phyloP scores from a whole-genome alignment of 176 grass and related monocot species.

The Oryza coarctata region DNA sequence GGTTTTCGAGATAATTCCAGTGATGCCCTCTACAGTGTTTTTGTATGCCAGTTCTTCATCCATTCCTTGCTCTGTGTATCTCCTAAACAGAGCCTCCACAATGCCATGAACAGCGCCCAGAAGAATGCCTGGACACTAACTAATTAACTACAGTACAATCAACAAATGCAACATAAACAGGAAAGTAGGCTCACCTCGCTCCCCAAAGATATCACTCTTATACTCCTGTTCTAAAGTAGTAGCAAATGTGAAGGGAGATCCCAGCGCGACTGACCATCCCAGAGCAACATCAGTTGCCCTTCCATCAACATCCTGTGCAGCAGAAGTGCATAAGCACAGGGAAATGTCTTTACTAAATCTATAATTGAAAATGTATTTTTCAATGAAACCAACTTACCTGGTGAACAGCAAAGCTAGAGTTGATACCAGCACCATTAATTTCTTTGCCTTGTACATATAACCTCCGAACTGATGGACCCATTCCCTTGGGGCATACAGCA shows the following conservation, averaged over 20 bases:
- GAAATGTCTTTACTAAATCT: background rate
- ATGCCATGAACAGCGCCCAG: conserved; percentile 73
- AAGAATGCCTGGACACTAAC: conserved; percentile 53
- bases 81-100: conserved; percentile 73
- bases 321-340: background rate
- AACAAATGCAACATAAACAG: background rate
- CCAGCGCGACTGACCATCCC: conserved; percentile 81
- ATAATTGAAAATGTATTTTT: background rate
- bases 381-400: conserved; percentile 43
- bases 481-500: conserved; percentile 79
- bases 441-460: conserved; percentile 89
- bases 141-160: background rate
- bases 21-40: conserved; percentile 77
- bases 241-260: conserved; percentile 78
- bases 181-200: conserved; percentile 49
- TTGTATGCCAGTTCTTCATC: conserved; percentile 62
- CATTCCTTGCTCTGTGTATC: conserved; percentile 83
- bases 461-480: conserved; percentile 76
- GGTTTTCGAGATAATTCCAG: conserved; percentile 73
- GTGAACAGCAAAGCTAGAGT: conserved; percentile 82
- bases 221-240: conserved; percentile 74
- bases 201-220: conserved; percentile 88
- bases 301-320: conserved; percentile 77
- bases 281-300: conserved; percentile 83
- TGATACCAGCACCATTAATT: conserved; percentile 82